Evolutionary conservation across 441 rosid genomes (phyloP).

Genomic region (Mallotus repandus): DNA sequence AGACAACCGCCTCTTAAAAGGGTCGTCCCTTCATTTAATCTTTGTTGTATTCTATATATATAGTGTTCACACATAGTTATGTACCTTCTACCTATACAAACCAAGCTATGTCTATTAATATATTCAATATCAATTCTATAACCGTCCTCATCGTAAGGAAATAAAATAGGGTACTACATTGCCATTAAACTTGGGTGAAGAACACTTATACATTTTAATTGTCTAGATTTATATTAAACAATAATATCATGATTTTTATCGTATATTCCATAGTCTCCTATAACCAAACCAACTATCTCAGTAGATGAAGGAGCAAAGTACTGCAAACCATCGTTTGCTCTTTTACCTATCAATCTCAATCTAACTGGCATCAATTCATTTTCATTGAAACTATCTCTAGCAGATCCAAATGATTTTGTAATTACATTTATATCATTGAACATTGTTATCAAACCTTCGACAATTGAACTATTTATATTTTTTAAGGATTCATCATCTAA

Average conservation of each 20-base stretch:
- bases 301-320: neutral
- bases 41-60: too few relatives aligned
- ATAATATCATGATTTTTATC: neutral
- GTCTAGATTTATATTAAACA: neutral
- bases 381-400: neutral
- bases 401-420: neutral
- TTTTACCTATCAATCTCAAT: neutral
- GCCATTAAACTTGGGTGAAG: neutral
- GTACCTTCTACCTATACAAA: too few relatives aligned
- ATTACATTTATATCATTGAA: neutral
- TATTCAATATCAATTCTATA: neutral
- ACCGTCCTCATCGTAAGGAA: neutral
- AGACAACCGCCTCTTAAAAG: too few relatives aligned
- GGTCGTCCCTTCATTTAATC: too few relatives aligned
- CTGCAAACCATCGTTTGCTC: neutral
- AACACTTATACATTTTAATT: neutral
- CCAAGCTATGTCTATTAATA: too few relatives aligned
- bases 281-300: neutral
- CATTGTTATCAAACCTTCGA: neutral
- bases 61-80: too few relatives aligned
- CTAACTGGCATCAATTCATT: neutral
- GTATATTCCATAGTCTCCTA: neutral
- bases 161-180: neutral
- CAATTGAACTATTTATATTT: neutral
- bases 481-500: too few relatives aligned